Conservation (phyloP, 2,329 filamentous ascomycete genomes). For the Erysiphe neolycopersici region DNA sequence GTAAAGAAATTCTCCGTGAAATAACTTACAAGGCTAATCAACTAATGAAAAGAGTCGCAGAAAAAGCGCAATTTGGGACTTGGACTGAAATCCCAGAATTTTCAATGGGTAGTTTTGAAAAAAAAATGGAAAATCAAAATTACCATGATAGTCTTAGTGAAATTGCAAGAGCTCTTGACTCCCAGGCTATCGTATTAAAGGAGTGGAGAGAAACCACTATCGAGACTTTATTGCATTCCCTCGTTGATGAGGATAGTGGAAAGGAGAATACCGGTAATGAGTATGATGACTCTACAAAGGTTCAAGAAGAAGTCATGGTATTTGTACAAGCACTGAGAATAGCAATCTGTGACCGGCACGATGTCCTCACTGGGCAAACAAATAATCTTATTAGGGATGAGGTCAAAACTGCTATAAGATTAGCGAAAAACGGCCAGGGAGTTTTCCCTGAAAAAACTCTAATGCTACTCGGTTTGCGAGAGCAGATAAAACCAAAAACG, state of each 20-base stretch:
- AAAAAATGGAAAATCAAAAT: slow-evolving; percentile 46
- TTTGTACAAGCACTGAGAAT: slow-evolving; percentile 59
- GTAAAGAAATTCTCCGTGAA: slow-evolving; percentile 50
- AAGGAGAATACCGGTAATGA: slow-evolving; percentile 65
- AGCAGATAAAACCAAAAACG: slow-evolving; percentile 20
- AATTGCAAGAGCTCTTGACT: slow-evolving; percentile 39
- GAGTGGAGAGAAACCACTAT: slow-evolving; percentile 51
- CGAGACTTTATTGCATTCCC: slow-evolving; percentile 40
- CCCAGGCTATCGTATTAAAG: slow-evolving; percentile 42
- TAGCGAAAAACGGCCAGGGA: slow-evolving; percentile 36
- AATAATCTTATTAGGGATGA: slow-evolving; percentile 55
- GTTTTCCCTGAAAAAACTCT: slow-evolving; percentile 40
- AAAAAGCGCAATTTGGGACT: slow-evolving; percentile 22
- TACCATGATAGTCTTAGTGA: slow-evolving; percentile 38
- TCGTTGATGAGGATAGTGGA: slow-evolving; percentile 62
- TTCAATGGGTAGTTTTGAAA: slow-evolving; percentile 21
- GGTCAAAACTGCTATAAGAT: slow-evolving; percentile 28
- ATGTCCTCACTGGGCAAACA: slow-evolving; percentile 48
- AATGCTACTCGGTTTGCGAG: slow-evolving; percentile 22
- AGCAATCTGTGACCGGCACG: slow-evolving; percentile 51
- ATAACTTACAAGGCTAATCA: slow-evolving; percentile 27
- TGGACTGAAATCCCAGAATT: slow-evolving; percentile 40
- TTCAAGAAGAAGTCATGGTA: slow-evolving; percentile 70
- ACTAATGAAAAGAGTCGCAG: slow-evolving; percentile 35
- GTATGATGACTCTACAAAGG: slow-evolving; percentile 62